phyloP scores from a whole-genome alignment of 768 basidiomycete species.

The Pulveroboletus sp. region DNA sequence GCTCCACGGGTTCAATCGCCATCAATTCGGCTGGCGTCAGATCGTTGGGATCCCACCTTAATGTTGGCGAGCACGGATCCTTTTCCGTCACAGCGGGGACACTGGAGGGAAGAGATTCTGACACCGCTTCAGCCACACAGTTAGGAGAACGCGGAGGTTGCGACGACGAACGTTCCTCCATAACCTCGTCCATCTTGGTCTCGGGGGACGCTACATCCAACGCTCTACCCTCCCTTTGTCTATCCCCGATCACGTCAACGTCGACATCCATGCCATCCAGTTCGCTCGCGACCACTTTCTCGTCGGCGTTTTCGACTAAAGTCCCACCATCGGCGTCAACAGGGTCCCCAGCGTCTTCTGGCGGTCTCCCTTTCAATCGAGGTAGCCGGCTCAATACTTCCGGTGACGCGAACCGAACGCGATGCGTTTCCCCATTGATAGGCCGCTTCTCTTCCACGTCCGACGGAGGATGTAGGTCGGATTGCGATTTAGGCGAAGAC shows the following conservation, averaged over 20 bases:
- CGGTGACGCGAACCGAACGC: slow-evolving; percentile 32
- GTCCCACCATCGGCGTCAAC: not conserved
- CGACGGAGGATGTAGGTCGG: not conserved
- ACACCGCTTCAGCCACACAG: not conserved
- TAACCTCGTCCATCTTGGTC: not conserved
- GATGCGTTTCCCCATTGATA: slow-evolving; percentile 15
- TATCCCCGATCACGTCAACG: slow-evolving; percentile 6
- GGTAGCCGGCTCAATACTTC: slow-evolving; percentile 22
- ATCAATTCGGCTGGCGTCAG: slow-evolving; percentile 9
- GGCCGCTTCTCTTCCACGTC: slow-evolving; percentile 13
- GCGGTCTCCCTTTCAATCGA: slow-evolving; percentile 6
- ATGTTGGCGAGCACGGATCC: not conserved
- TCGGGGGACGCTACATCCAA: not conserved
- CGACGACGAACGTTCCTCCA: not conserved
- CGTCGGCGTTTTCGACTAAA: not conserved
- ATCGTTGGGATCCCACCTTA: slow-evolving; percentile 5
- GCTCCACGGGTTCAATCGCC: slow-evolving; percentile 4
- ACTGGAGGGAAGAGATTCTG: not conserved
- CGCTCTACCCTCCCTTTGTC: not conserved
- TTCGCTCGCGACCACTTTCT: not conserved
- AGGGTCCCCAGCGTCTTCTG: not conserved
- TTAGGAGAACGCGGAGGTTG: not conserved
- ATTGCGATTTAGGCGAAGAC: slow-evolving; percentile 13
- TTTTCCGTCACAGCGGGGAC: not conserved
- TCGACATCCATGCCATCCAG: slow-evolving; percentile 26